Evolutionary conservation across 2,329 filamentous ascomycete species (phyloP).

Genomic region (Trichoderma aggressivum): DNA sequence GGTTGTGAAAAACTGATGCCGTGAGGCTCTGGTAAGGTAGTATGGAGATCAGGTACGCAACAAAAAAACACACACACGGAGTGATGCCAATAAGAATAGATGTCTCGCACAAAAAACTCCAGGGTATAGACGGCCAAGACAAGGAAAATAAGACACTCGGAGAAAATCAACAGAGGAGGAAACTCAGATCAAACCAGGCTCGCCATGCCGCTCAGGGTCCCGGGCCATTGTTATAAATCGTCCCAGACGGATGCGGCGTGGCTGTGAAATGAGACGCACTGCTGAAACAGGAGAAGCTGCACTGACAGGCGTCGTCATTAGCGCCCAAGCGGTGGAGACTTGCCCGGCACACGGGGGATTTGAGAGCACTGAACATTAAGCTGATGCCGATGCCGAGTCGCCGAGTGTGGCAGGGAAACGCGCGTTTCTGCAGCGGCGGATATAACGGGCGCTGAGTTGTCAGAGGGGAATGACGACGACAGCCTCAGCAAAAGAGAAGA

Average conservation of each 20-base stretch:
- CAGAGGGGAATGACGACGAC: neutral
- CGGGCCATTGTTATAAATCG: neutral
- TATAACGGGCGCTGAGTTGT: neutral
- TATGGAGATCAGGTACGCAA: neutral
- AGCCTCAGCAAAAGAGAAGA: neutral
- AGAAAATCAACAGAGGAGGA: neutral
- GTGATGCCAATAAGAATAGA: neutral
- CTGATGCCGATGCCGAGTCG: neutral
- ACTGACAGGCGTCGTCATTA: constrained; percentile 17
- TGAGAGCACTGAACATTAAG: no score
- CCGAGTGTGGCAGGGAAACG: constrained; percentile 5
- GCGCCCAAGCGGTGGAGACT: constrained; percentile 8
- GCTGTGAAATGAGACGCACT: constrained; percentile 11
- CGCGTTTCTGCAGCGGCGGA: neutral
- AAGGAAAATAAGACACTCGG: neutral
- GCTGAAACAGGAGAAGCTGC: constrained; percentile 12
- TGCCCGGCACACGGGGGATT: neutral
- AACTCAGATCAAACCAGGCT: neutral
- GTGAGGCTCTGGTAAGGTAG: neutral
- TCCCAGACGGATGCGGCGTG: neutral
- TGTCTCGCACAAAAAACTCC: neutral
- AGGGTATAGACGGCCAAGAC: neutral
- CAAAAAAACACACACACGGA: neutral
- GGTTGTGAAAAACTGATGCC: neutral
- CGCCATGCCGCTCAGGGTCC: neutral